Evolutionary conservation across 768 basidiomycete genomes (phyloP).

Genomic region (Naganishia vaughanmartiniae): DNA sequence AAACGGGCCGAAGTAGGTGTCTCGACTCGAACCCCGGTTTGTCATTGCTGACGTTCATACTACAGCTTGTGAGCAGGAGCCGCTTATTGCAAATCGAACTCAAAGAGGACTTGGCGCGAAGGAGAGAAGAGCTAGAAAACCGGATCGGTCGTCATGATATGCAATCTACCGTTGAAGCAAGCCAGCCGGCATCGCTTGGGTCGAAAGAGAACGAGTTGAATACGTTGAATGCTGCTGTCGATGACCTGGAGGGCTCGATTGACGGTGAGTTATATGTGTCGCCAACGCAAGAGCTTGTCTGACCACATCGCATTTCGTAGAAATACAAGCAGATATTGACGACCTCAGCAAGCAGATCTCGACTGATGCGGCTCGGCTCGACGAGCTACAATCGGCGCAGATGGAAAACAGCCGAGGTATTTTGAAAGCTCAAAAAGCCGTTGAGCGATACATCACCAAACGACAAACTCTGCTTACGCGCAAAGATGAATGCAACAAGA

Average conservation of each 20-base stretch:
- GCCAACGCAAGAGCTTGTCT: not conserved
- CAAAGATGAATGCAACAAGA: slow-evolving; percentile 91
- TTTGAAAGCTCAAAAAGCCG: slow-evolving; percentile 88
- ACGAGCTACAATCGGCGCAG: slow-evolving; percentile 76
- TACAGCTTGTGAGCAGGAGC: slow-evolving; percentile 69
- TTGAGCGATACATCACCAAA: slow-evolving; percentile 90
- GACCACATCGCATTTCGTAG: slow-evolving; percentile 37
- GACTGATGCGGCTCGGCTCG: slow-evolving; percentile 57
- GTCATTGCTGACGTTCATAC: slow-evolving; percentile 1
- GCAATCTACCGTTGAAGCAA: slow-evolving; percentile 49
- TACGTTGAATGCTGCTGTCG: slow-evolving; percentile 65
- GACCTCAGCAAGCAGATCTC: slow-evolving; percentile 58
- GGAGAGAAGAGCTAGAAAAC: slow-evolving; percentile 70
- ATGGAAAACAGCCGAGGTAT: slow-evolving; percentile 80
- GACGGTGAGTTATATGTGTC: slow-evolving; percentile 56
- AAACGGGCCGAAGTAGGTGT: slow-evolving; percentile 66
- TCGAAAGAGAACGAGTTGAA: slow-evolving; percentile 70
- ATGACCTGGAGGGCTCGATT: slow-evolving; percentile 63
- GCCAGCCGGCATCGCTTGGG: slow-evolving; percentile 61
- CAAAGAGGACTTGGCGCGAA: slow-evolving; percentile 78
- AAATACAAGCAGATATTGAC: slow-evolving; percentile 59
- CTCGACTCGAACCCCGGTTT: not conserved
- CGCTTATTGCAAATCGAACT: slow-evolving; percentile 86
- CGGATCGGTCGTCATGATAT: slow-evolving; percentile 72
- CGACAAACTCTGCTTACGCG: slow-evolving; percentile 76